phyloP scores from a whole-genome alignment of 2,329 filamentous ascomycete species.

The Cladophialophora exuberans region DNA sequence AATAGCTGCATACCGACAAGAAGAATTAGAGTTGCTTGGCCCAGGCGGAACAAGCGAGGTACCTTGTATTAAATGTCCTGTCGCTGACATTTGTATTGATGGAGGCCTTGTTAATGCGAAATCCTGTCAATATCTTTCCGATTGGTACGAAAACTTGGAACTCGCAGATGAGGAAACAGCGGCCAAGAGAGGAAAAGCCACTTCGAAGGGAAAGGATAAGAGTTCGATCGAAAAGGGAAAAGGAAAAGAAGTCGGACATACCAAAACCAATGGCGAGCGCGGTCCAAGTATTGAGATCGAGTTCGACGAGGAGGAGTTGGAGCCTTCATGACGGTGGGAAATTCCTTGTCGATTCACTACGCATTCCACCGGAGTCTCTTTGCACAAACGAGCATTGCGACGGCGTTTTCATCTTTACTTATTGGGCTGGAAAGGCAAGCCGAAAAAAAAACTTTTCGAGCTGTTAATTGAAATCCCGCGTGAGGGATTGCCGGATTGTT shows the following conservation, averaged over 20 bases:
- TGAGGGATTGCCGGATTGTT: too few relatives aligned
- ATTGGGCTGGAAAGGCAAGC: too few relatives aligned
- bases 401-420: neutral
- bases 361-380: neutral
- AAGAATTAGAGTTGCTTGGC: constrained; percentile 47
- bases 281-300: constrained; percentile 19
- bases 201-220: constrained; percentile 12
- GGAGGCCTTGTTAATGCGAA: constrained; percentile 87
- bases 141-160: constrained; percentile 65
- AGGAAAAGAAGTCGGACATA: neutral
- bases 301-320: constrained; percentile 10
- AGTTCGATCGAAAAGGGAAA: neutral
- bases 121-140: constrained; percentile 88
- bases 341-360: neutral
- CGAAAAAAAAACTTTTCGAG: too few relatives aligned
- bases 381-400: constrained; percentile 10
- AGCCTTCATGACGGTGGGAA: constrained; percentile 1
- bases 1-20: constrained; percentile 31
- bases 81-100: constrained; percentile 89
- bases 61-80: constrained; percentile 88
- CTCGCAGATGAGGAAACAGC: constrained; percentile 31
- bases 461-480: too few relatives aligned
- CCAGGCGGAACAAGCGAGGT: constrained; percentile 80
- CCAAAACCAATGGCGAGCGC: constrained; percentile 1
- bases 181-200: constrained; percentile 9